A percentile compares a stretch with the other conserved stretches of the same genome.
These are phyloP conservation scores for Pseudogymnoascus sp. DNA, from an alignment of 2,329 filamentous ascomycete species.

Conservation along the genomic window DNA sequence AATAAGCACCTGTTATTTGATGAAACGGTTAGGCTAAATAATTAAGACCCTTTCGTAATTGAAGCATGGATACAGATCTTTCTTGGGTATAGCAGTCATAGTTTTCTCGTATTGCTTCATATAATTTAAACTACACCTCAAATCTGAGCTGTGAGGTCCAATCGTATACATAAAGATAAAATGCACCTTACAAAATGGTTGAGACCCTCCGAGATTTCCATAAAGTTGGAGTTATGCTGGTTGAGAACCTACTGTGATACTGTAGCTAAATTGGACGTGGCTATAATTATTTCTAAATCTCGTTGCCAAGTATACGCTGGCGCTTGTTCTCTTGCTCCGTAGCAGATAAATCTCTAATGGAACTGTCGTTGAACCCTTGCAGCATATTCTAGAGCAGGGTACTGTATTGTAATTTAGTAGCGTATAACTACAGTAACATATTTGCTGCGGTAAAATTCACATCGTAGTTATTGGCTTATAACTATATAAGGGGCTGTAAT, in stretches of 20 bases:
- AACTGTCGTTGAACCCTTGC: not conserved
- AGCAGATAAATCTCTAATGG: not conserved
- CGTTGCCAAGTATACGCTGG: not conserved
- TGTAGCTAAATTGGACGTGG: not conserved
- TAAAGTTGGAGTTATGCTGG: not conserved
- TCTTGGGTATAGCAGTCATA: not conserved
- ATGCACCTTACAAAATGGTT: too few species aligned
- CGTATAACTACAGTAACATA: not conserved
- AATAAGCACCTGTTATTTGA: slow-evolving; percentile 17
- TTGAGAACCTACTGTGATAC: not conserved
- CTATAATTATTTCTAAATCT: not conserved
- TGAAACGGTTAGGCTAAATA: slow-evolving; percentile 14
- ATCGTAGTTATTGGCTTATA: not conserved
- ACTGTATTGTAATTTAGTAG: not conserved
- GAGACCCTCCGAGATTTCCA: too few species aligned
- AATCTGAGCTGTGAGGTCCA: not conserved
- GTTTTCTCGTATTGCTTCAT: not conserved
- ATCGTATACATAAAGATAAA: not conserved
- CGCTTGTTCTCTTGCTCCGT: not conserved
- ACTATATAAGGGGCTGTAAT: not conserved
- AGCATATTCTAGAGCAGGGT: not conserved
- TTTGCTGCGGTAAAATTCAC: not conserved
- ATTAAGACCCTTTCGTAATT: not conserved
- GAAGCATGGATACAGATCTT: not conserved
- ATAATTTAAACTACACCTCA: not conserved